Evolutionary conservation across 441 rosid species (phyloP), one percentile per base, ranked within the genome.

Genomic region (Jatropha multifida): DNA sequence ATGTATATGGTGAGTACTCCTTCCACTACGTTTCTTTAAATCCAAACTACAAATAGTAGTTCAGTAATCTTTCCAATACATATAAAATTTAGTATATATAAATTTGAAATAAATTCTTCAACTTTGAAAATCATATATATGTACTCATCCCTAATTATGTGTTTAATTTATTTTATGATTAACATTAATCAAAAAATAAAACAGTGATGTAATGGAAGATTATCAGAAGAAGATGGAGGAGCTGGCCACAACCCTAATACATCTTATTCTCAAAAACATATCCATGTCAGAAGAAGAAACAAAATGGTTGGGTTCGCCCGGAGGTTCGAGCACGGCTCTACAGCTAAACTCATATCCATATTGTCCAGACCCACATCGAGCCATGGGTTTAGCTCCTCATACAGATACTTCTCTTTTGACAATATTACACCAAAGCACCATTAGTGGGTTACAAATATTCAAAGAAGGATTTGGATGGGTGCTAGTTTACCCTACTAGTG

Each of bases 371-470:
- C 97, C 97, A 1, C 88, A 85, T 69, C 80, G 86, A 58, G 90
- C 96, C 71, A 90, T 94, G 97, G 98, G 98, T 55, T 86, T 94
- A 0, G 88, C 96, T 0, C 88, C 96, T n/a, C 98, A 90, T 81
- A 89, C 94, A 0, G 98, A 94, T 85, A 90, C 94, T 0, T 85
- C 96, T 32, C 86, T 92, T 75, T 64, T 94, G 79, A 94, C 98
- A 54, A 84, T 92, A 70, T 82, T 94, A 23, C 81, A 85, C 82
- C 97, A 94, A 63, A 88, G 80, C 81, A 79, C 71, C 76, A 82
- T 84, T 9, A 81, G 84, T 23, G 97, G 96, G 40, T 79, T 94
- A 65, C 96, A 92, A 55, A 86, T 91, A 56, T 77, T 80, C 32
- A 84, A 82, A 67, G 89, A 89, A 14, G 88, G 83, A 63, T 70